phyloP scores from a whole-genome alignment of 495 filamentous ascomycete genomes.

The Apiosordaria backusii region DNA sequence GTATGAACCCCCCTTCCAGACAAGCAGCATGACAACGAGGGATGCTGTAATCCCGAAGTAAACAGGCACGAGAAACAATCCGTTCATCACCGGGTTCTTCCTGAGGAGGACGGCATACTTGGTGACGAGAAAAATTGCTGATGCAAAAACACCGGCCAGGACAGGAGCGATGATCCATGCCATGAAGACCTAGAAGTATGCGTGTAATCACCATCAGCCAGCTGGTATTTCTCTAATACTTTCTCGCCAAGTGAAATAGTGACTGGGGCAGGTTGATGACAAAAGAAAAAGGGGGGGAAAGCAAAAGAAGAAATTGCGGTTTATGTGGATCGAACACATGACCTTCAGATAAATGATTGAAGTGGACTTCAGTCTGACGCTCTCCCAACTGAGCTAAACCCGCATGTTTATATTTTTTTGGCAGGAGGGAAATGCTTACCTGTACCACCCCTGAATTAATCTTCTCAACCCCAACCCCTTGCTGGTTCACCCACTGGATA shows the following conservation, averaged over 20 bases:
- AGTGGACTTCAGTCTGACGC: not conserved
- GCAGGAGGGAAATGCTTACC: slow-evolving; percentile 20
- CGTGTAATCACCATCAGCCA: not conserved
- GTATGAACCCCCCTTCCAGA: slow-evolving; percentile 52
- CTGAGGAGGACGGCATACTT: slow-evolving; percentile 62
- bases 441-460: slow-evolving; percentile 45
- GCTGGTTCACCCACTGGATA: slow-evolving; percentile 54
- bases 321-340: not conserved
- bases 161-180: slow-evolving; percentile 62
- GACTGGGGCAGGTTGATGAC: not conserved
- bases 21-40: slow-evolving; percentile 61
- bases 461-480: slow-evolving; percentile 43
- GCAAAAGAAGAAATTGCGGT: not conserved
- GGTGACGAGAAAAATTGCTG: slow-evolving; percentile 59
- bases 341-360: not conserved
- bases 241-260: not conserved
- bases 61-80: slow-evolving; percentile 55
- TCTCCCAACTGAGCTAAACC: slow-evolving; percentile 4
- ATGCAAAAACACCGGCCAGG: slow-evolving; percentile 49
- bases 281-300: not conserved
- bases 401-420: not conserved
- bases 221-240: not conserved
- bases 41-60: slow-evolving; percentile 59
- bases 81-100: slow-evolving; percentile 53
- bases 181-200: slow-evolving; percentile 29